Evolutionary conservation across 1,139 yeast species (phyloP), one percentile per base, ranked within the genome.

Genomic region (Williopsis jadinii): DNA sequence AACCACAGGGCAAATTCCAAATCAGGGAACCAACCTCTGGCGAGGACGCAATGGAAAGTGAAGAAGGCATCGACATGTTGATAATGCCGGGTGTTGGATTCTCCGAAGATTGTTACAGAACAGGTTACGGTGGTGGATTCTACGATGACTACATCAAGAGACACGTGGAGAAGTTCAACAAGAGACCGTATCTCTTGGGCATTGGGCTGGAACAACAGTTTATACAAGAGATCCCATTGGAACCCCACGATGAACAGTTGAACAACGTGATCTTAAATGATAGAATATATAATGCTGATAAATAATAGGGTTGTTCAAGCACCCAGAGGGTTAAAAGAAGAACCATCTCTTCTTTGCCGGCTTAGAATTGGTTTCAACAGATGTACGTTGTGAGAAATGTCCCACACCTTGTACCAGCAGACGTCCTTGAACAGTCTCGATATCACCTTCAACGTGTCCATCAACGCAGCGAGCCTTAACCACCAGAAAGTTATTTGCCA

Each of bases 101-200:
- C 58, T 71, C 83, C 3, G 51, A 46, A 52, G 9, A 54, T 45
- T 9, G 76, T 80, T 39, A 64, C 68, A 62, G 98, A 43, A 60
- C 92, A 41, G 98, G 97, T 1, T 95, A 88, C 59, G 98, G 98
- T 1, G 94, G 82, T 10, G 98, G 97, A 0, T 88, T 75, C 60
- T 92, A 92, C 60, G 97, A 92, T 59, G 86, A 81, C 50, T 90
- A 77, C 57, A 68, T 87, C 32, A 63, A 67, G 32, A 64, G 80
- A 35, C 80, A 79, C 53, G 5, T 11, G 0, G 10, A 12, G 2
- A 37, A 30, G 19, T 53, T 48, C 34, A 44, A 42, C 1, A 51
- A 44, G 19, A 52, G 41, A 27, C 84, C 84, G 0, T 59, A 56
- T 33, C 54, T 82, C 32, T 58, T 85, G 2, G 95, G 92, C 0